These are phyloP conservation scores for Saccharomycopsis javanensis DNA, from an alignment of 805 yeast species.

Conservation along the genomic window DNA sequence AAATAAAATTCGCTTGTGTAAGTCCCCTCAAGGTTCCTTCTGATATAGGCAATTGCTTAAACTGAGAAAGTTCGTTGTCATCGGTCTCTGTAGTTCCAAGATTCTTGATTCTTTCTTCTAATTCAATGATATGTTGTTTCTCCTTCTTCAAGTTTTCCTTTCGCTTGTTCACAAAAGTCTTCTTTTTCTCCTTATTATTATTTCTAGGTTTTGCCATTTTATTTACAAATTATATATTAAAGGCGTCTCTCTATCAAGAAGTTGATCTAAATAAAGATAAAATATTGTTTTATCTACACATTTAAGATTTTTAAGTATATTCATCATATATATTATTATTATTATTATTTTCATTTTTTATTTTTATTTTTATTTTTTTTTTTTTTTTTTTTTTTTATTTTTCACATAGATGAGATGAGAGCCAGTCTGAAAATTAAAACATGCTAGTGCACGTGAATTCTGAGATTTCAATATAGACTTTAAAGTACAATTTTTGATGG, in stretches of 20 bases:
- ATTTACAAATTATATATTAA: not conserved
- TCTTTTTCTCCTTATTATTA: slow-evolving; percentile 1
- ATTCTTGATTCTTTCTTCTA: slow-evolving; percentile 1
- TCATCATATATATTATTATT: too few relatives aligned
- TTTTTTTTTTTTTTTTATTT: too few relatives aligned
- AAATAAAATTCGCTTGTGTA: slow-evolving; percentile 64
- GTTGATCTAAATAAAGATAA: too few relatives aligned
- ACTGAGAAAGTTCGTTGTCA: slow-evolving; percentile 29
- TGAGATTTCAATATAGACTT: not conserved
- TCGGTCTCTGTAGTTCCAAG: not conserved
- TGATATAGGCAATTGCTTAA: slow-evolving; percentile 72
- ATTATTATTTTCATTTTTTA: not conserved
- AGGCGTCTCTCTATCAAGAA: too few relatives aligned
- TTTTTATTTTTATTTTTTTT: not conserved
- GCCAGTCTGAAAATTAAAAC: not conserved
- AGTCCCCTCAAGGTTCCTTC: slow-evolving; percentile 58
- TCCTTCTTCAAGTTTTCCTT: slow-evolving; percentile 9
- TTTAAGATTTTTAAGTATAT: too few relatives aligned
- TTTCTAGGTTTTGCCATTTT: slow-evolving; percentile 2
- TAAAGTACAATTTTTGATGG: not conserved
- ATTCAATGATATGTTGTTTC: slow-evolving; percentile 2
- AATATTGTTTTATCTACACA: too few relatives aligned
- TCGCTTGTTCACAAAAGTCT: slow-evolving; percentile 5
- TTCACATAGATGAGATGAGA: not conserved
- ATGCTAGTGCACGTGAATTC: not conserved